phyloP scores from a whole-genome alignment of 352 stramenopile genomes.

The Phytophthora ramorum region DNA sequence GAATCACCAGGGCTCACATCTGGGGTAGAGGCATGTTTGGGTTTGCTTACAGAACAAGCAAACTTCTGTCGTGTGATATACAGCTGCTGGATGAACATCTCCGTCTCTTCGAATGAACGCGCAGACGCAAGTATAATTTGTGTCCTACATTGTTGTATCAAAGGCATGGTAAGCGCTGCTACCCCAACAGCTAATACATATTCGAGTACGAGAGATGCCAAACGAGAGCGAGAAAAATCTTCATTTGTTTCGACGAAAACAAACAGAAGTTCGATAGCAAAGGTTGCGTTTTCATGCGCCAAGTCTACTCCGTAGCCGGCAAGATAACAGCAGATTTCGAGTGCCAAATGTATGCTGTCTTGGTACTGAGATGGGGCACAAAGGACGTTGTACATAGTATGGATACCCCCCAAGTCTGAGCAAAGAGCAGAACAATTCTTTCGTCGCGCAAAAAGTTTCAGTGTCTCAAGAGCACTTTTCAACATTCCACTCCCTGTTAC shows the following conservation, averaged over 20 bases:
- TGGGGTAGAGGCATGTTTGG: background rate
- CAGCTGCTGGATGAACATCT: constrained; percentile 33
- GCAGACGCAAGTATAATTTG: constrained; percentile 33
- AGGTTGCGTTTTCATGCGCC: constrained; percentile 5
- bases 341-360: constrained; percentile 22
- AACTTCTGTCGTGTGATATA: constrained; percentile 31
- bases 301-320: constrained; percentile 42
- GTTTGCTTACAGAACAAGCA: background rate
- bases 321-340: constrained; percentile 52
- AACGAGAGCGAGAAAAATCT: constrained; percentile 17
- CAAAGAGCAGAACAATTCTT: constrained; percentile 41
- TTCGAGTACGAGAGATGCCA: constrained; percentile 45
- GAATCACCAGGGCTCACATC: background rate
- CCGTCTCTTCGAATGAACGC: constrained; percentile 32
- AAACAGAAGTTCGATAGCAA: constrained; percentile 44
- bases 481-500: constrained; percentile 22
- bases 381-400: constrained; percentile 41
- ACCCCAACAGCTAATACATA: constrained; percentile 36
- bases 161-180: constrained; percentile 23
- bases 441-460: constrained; percentile 36
- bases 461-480: constrained; percentile 28
- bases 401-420: constrained; percentile 28
- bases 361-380: constrained; percentile 42
- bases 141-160: constrained; percentile 41
- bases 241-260: constrained; percentile 19